A percentile compares a stretch with the other conserved stretches of the same genome.
Evolutionary conservation across 148 eudicot species (phyloP).

Genomic region (Fagopyrum homotropicum): DNA sequence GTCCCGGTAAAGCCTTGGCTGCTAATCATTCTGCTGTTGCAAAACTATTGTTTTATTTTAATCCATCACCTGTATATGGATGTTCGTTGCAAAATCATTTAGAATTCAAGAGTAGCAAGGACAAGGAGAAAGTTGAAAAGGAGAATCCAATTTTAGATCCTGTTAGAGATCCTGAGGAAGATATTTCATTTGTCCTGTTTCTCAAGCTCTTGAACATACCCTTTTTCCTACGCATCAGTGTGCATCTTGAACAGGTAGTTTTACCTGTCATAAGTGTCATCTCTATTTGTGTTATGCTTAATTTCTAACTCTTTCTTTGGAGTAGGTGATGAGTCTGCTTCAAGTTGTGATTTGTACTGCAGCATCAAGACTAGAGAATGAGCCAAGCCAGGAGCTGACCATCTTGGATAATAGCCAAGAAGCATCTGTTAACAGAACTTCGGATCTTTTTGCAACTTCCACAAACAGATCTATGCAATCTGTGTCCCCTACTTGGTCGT

Average conservation of each 20-base stretch:
- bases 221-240: constrained; percentile 63
- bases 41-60: constrained; percentile 63
- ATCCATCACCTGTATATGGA: constrained; percentile 44
- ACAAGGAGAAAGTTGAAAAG: constrained; percentile 64
- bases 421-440: constrained; percentile 27
- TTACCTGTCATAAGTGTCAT: neutral
- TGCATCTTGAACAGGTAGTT: constrained; percentile 89
- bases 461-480: constrained; percentile 66
- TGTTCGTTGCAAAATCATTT: constrained; percentile 21
- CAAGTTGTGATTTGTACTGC: constrained; percentile 74
- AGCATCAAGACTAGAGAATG: constrained; percentile 54
- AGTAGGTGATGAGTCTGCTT: constrained; percentile 86
- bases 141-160: constrained; percentile 24
- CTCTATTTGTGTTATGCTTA: neutral
- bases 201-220: constrained; percentile 72
- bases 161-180: constrained; percentile 25
- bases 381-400: constrained; percentile 37
- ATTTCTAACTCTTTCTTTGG: constrained; percentile 11
- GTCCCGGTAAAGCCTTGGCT: constrained; percentile 32
- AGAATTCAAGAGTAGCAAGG: constrained; percentile 53
- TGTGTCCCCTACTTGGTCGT: constrained; percentile 88
- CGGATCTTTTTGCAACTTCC: constrained; percentile 61
- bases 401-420: constrained; percentile 29
- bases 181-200: constrained; percentile 59
- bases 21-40: constrained; percentile 92